phyloP scores from a whole-genome alignment of 1,284 basidiomycete genomes.

The Irpex sp. region DNA sequence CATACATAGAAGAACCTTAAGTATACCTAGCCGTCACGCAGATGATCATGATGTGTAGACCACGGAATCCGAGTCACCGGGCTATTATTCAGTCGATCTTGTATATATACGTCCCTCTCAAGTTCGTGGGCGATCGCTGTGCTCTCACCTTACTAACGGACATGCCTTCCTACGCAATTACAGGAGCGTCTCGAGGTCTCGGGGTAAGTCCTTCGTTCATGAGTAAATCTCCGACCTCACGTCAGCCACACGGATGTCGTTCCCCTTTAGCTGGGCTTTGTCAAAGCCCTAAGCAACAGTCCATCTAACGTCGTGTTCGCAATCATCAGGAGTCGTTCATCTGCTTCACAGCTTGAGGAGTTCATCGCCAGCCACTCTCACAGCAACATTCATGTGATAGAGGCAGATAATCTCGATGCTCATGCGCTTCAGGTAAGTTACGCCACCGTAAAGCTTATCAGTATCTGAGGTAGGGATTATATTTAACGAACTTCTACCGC shows the following conservation, averaged over 20 bases:
- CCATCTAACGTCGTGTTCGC: not conserved
- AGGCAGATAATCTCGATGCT: slow-evolving; percentile 17
- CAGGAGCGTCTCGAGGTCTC: not conserved
- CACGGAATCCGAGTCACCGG: no score
- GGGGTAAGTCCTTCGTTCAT: not conserved
- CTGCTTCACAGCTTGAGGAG: not conserved
- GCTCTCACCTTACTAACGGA: not conserved
- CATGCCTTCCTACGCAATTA: not conserved
- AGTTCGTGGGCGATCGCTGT: no score
- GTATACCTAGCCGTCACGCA: no score
- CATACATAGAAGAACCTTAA: no score
- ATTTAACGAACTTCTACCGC: no score
- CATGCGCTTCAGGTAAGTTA: slow-evolving; percentile 17
- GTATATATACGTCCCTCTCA: no score
- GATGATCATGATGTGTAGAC: no score
- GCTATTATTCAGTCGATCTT: no score
- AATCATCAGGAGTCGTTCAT: not conserved
- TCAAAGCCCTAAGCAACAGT: not conserved
- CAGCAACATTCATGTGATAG: slow-evolving; percentile 9
- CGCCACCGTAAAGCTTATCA: not conserved
- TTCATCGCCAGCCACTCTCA: not conserved
- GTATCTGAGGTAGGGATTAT: not conserved
- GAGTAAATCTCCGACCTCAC: not conserved
- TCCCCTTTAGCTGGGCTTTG: not conserved
- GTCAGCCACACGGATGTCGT: no score